A percentile compares a stretch with the other conserved stretches of the same genome.
Conservation (phyloP, 805 yeast genomes). For the Ogataea chonburiensis region DNA sequence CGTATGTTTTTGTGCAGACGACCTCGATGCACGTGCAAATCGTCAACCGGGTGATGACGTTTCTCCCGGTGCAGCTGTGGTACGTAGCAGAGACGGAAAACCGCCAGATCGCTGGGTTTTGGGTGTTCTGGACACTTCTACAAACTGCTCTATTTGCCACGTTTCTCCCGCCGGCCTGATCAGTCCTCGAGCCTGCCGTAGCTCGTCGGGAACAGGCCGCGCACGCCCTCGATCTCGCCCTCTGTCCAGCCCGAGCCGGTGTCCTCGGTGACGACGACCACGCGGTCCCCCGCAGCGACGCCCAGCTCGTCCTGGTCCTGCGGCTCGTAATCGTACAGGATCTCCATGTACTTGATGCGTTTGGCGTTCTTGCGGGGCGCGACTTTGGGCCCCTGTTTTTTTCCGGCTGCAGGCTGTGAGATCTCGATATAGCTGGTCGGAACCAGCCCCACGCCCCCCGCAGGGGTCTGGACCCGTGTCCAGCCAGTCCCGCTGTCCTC, state of each 20-base stretch:
- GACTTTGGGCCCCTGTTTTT: slow-evolving; percentile 71
- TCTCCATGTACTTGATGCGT: slow-evolving; percentile 60
- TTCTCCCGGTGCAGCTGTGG: slow-evolving; percentile 78
- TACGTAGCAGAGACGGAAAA: slow-evolving; percentile 42
- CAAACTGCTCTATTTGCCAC: slow-evolving; percentile 76
- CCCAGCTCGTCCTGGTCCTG: slow-evolving; percentile 78
- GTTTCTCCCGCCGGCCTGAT: slow-evolving; percentile 91
- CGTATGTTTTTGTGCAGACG: slow-evolving; percentile 50
- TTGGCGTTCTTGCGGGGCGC: slow-evolving; percentile 70
- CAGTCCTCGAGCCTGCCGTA: slow-evolving; percentile 46
- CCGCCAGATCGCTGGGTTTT: slow-evolving; percentile 36
- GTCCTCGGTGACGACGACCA: slow-evolving; percentile 65
- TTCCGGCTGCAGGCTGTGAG: slow-evolving; percentile 17
- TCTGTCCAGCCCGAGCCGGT: slow-evolving; percentile 94
- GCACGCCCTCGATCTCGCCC: slow-evolving; percentile 68
- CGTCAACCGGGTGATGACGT: slow-evolving; percentile 72
- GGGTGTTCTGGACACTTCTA: slow-evolving; percentile 59
- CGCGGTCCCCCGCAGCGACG: slow-evolving; percentile 68
- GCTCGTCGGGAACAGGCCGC: slow-evolving; percentile 77
- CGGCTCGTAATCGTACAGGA: slow-evolving; percentile 73
- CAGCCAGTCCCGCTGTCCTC: slow-evolving; percentile 92
- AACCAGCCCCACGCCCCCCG: slow-evolving; percentile 65
- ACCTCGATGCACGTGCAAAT: slow-evolving; percentile 83
- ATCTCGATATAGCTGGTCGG: slow-evolving; percentile 78
- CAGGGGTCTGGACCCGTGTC: slow-evolving; percentile 60